These are phyloP conservation scores for Clausena lansium DNA, from an alignment of 345 rosid species.

Conservation along the genomic window DNA sequence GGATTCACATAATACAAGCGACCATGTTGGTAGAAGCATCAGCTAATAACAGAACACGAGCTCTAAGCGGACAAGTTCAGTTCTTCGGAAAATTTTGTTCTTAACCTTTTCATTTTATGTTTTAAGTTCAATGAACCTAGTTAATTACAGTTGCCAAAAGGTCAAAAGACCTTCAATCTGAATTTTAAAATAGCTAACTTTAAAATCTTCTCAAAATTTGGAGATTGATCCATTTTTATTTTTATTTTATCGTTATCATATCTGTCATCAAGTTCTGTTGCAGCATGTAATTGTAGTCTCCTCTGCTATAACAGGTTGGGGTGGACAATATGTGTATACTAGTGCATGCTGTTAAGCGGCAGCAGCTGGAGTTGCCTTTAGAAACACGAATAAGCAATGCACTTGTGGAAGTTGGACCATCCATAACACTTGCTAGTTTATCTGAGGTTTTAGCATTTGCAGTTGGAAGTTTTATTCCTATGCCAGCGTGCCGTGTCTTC, in stretches of 20 bases:
- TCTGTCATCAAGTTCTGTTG: neutral
- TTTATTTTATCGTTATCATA: neutral
- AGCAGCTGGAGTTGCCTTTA: conserved; percentile 58
- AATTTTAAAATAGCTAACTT: neutral
- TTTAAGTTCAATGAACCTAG: neutral
- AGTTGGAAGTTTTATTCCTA: conserved; percentile 88
- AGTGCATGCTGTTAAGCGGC: conserved; percentile 96
- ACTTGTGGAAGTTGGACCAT: conserved; percentile 96
- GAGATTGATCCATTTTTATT: neutral
- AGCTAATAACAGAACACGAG: neutral
- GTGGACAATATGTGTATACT: conserved; percentile 98
- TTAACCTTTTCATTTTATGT: neutral
- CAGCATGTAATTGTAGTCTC: conserved; percentile 16
- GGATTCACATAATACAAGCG: neutral
- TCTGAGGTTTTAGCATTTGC: conserved; percentile 96
- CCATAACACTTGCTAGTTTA: conserved; percentile 93
- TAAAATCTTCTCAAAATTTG: neutral
- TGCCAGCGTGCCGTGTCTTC: conserved; percentile 98
- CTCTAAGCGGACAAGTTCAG: neutral
- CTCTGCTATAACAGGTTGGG: conserved; percentile 54
- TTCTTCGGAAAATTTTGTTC: neutral
- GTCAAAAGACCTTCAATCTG: neutral
- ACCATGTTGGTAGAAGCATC: neutral
- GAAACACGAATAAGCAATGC: conserved; percentile 92
- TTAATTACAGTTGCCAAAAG: neutral